These are phyloP conservation scores for Apocynum venetum DNA, from an alignment of 257 asterid genomes.

Conservation along the genomic window DNA sequence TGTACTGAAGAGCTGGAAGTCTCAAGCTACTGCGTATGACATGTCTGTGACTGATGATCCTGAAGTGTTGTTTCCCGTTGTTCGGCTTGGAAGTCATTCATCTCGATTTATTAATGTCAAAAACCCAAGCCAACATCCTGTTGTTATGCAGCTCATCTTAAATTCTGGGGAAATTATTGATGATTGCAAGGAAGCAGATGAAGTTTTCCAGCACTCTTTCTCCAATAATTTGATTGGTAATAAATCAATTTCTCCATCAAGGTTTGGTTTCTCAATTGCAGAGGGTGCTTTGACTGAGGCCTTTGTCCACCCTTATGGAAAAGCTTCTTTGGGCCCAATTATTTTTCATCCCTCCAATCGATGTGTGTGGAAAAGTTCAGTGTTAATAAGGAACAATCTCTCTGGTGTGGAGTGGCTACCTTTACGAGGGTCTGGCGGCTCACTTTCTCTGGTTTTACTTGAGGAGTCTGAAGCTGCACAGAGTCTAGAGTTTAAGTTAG, in stretches of 20 bases:
- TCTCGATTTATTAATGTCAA: constrained; percentile 58
- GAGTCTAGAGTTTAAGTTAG: constrained; percentile 61
- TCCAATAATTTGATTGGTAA: constrained; percentile 41
- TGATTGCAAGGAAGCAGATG: constrained; percentile 51
- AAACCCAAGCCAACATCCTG: constrained; percentile 69
- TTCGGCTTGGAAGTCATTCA: constrained; percentile 59
- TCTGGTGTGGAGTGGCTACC: constrained; percentile 90
- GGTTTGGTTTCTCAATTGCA: constrained; percentile 79
- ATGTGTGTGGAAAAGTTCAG: constrained; percentile 89
- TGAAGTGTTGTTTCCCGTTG: constrained; percentile 54
- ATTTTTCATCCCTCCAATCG: constrained; percentile 76
- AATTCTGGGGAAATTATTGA: constrained; percentile 69
- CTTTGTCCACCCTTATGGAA: constrained; percentile 54
- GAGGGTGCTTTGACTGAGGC: constrained; percentile 80
- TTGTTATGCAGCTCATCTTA: constrained; percentile 69
- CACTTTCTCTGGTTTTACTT: constrained; percentile 55
- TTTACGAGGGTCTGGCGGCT: constrained; percentile 75
- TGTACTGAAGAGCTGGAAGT: constrained; percentile 72
- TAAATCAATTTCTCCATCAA: constrained; percentile 47
- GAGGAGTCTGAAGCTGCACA: constrained; percentile 57
- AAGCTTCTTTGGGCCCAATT: constrained; percentile 74
- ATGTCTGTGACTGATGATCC: constrained; percentile 51
- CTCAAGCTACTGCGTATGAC: constrained; percentile 52
- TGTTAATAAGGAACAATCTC: constrained; percentile 73
- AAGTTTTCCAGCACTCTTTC: constrained; percentile 43